These are phyloP conservation scores for Cladorrhinum sp. DNA, from an alignment of 2,329 filamentous ascomycete species.

Conservation along the genomic window DNA sequence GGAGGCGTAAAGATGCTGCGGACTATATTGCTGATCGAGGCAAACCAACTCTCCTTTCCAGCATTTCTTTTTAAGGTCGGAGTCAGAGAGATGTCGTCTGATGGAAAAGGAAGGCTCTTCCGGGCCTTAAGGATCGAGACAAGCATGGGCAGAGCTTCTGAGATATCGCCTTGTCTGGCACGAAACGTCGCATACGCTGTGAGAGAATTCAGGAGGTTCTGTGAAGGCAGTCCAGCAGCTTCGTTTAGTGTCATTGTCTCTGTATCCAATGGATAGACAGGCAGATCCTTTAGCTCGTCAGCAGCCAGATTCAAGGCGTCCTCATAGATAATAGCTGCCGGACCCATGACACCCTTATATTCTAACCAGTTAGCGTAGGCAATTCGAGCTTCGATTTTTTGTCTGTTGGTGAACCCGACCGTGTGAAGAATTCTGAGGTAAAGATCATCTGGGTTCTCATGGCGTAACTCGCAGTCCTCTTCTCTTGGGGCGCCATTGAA, in stretches of 20 bases:
- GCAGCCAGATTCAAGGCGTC: constrained; percentile 75
- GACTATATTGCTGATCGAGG: constrained; percentile 29
- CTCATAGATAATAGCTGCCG: constrained; percentile 68
- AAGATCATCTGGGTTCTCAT: constrained; percentile 67
- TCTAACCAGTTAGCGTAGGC: constrained; percentile 84
- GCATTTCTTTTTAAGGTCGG: constrained; percentile 13
- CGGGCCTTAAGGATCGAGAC: constrained; percentile 80
- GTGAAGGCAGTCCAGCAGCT: constrained; percentile 56
- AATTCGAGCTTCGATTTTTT: constrained; percentile 77
- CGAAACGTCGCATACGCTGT: constrained; percentile 78
- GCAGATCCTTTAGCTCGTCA: constrained; percentile 48
- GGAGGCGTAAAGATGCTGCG: constrained; percentile 43
- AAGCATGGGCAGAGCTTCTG: constrained; percentile 75
- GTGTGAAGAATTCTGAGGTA: constrained; percentile 83
- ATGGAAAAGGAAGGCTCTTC: constrained; percentile 51
- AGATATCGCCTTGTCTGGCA: constrained; percentile 65
- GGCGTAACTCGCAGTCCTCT: constrained; percentile 70
- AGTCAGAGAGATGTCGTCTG: constrained; percentile 20
- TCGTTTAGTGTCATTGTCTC: constrained; percentile 63
- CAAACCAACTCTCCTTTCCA: background rate
- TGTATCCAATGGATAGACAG: constrained; percentile 47
- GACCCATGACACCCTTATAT: constrained; percentile 65
- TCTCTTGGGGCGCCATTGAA: constrained; percentile 64
- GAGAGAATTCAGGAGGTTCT: constrained; percentile 70
- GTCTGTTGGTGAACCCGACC: constrained; percentile 71